Evolutionary conservation across 225 moss, liverwort and hornwort species (phyloP), one percentile per base, ranked within the genome.

Genomic region (Climacium dendroides): DNA sequence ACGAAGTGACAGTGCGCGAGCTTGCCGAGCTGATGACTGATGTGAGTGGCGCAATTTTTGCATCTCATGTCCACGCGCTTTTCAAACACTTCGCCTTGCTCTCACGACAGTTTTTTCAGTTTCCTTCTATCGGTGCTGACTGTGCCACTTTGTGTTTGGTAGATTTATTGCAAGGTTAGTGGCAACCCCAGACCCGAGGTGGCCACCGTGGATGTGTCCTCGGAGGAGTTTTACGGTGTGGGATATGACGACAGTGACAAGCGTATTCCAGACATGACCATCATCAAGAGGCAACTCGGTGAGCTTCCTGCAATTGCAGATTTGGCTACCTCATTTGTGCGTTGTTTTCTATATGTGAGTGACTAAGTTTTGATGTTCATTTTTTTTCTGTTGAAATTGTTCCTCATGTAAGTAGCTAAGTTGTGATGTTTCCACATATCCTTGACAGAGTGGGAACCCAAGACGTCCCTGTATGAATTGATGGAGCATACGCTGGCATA

Each of bases 1-100:
- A 94, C 29, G 92, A 94, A 86, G 89, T 89, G 45, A 89, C 87
- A 8, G 83, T 94, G 61, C 88, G 87, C 61, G 91, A 94, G 87
- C 92, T 92, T 7, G 94, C 94, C 9, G 92, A 94, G 88, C 83
- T 94, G 45, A 94, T 94, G 94, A 94, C 94, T 48, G 89, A 94
- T 47, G 88, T 94, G 75, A 43, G 87, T 3, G 7, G 30, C 53
- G 2, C 85, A 41, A 10, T 14, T 7, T 23, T 26, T 29, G 82
- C 53, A 54, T 39, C 54, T 19, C 29, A 19, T 73, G 50, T 74
- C 16, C 0, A 7, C 2, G 12, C 18, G 39, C 19, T 39, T 15
- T 14, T 12, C 3, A 9, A 29, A 19, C 7, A 8, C 0, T 39
- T 28, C 22, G 39, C 22, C 64, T n/a, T n/a, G n/a, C n/a, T n/a